Evolutionary conservation across 1,284 basidiomycete species (phyloP).

Genomic region (Puccinia sorghi): DNA sequence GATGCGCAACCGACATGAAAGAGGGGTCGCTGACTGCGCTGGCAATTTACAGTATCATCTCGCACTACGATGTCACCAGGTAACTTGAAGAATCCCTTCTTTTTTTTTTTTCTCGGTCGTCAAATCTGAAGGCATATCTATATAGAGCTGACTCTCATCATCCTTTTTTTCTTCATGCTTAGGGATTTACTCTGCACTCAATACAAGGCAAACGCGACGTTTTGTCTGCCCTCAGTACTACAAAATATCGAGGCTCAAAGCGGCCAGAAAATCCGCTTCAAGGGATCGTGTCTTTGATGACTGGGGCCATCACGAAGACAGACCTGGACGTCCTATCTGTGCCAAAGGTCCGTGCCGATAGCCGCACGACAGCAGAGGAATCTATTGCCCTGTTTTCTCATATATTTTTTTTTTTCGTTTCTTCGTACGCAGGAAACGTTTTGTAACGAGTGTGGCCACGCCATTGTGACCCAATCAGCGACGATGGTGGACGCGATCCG

Average conservation of each 20-base stretch:
- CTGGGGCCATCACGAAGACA: neutral
- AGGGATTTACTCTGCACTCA: conserved; percentile 27
- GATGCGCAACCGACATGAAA: conserved; percentile 11
- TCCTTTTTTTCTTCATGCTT: neutral
- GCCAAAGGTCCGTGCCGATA: no score
- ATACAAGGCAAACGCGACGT: conserved; percentile 1
- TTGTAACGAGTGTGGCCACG: conserved; percentile 23
- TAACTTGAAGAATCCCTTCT: no score
- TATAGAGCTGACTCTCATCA: neutral
- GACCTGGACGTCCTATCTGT: conserved; percentile 3
- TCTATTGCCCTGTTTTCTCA: no score
- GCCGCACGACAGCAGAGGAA: no score
- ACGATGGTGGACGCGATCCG: neutral
- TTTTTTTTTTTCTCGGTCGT: no score
- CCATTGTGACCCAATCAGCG: conserved; percentile 5
- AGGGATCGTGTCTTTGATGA: neutral
- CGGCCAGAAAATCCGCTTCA: neutral
- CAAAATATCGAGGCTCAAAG: conserved; percentile 15
- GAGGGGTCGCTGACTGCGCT: conserved; percentile 19
- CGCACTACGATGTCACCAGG: conserved; percentile 13
- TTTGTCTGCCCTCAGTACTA: conserved; percentile 6
- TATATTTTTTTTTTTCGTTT: no score
- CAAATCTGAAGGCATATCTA: no score
- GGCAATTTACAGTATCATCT: neutral
- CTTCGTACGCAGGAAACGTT: conserved; percentile 16